These are phyloP conservation scores for Hymenoscyphus repandus DNA, from an alignment of 2,329 filamentous ascomycete genomes.

Conservation along the genomic window DNA sequence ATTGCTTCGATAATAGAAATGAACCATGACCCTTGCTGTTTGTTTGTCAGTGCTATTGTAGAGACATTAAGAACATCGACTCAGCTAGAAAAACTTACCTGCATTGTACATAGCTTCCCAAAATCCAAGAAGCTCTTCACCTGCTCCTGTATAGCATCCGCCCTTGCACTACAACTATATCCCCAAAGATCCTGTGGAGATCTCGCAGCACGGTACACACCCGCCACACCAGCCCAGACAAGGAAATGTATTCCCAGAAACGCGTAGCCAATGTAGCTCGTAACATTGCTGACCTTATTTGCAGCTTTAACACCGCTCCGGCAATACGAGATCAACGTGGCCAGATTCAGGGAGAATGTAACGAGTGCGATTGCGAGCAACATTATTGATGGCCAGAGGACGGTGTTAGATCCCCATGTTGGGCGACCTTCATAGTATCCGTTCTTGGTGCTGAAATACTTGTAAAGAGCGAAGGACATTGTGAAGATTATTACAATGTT, in stretches of 20 bases:
- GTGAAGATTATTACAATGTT: slow-evolving; percentile 14
- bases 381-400: slow-evolving; percentile 18
- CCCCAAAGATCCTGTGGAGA: slow-evolving; percentile 17
- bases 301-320: slow-evolving; percentile 14
- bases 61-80: neutral
- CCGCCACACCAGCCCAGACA: slow-evolving; percentile 13
- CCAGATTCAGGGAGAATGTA: slow-evolving; percentile 17
- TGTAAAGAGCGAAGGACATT: slow-evolving; percentile 16
- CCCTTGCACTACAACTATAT: slow-evolving; percentile 13
- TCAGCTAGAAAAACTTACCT: slow-evolving; percentile 9
- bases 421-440: slow-evolving; percentile 2
- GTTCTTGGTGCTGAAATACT: slow-evolving; percentile 18
- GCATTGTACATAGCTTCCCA: slow-evolving; percentile 18
- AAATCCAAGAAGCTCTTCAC: slow-evolving; percentile 18
- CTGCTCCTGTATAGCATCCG: slow-evolving; percentile 16
- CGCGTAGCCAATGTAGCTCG: slow-evolving; percentile 5
- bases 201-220: slow-evolving; percentile 10
- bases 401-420: slow-evolving; percentile 12
- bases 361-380: slow-evolving; percentile 14
- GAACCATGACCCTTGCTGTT: slow-evolving; percentile 15
- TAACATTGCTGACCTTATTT: slow-evolving; percentile 10
- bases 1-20: slow-evolving; percentile 16
- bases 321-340: slow-evolving; percentile 13
- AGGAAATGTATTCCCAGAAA: slow-evolving; percentile 12
- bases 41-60: neutral